phyloP scores from a whole-genome alignment of 139 green algal species.

The Pleodorina starrii region DNA sequence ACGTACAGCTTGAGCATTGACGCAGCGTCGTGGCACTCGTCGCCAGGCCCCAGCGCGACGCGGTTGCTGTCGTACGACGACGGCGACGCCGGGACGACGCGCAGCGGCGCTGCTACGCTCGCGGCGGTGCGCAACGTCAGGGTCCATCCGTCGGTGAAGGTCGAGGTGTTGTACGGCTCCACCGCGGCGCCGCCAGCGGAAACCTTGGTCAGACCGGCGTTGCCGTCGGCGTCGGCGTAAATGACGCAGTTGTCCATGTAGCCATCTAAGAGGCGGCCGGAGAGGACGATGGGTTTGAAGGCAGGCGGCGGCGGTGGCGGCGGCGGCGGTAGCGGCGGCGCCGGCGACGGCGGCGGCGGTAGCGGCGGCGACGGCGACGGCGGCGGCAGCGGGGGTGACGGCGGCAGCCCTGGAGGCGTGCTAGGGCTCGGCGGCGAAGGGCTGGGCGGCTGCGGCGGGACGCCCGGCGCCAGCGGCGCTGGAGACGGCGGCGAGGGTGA shows the following conservation, averaged over 20 bases:
- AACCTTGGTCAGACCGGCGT: not conserved
- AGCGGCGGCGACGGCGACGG: not conserved
- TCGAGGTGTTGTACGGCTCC: conserved; percentile 20
- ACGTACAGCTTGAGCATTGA: conserved; percentile 29
- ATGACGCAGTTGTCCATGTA: conserved; percentile 47
- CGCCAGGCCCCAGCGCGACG: not conserved
- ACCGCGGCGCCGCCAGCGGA: not conserved
- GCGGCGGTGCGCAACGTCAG: not conserved
- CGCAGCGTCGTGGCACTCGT: conserved; percentile 37
- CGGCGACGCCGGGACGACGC: conserved; percentile 15
- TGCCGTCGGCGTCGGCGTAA: conserved; percentile 32
- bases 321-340: not conserved
- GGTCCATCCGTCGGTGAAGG: conserved; percentile 27
- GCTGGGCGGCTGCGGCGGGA: not conserved
- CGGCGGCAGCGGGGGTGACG: not conserved
- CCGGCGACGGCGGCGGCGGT: not conserved
- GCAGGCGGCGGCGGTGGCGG: conserved; percentile 7
- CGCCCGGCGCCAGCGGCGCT: not conserved
- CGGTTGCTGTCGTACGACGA: conserved; percentile 19
- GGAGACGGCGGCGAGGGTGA: not conserved
- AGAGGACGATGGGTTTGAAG: not conserved
- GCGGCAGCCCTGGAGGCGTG: not conserved
- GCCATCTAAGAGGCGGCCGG: not conserved
- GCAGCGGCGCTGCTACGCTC: not conserved
- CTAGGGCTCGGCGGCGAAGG: too few relatives aligned